Conservation (phyloP, 352 stramenopile species). For the Pythium dissimile region DNA sequence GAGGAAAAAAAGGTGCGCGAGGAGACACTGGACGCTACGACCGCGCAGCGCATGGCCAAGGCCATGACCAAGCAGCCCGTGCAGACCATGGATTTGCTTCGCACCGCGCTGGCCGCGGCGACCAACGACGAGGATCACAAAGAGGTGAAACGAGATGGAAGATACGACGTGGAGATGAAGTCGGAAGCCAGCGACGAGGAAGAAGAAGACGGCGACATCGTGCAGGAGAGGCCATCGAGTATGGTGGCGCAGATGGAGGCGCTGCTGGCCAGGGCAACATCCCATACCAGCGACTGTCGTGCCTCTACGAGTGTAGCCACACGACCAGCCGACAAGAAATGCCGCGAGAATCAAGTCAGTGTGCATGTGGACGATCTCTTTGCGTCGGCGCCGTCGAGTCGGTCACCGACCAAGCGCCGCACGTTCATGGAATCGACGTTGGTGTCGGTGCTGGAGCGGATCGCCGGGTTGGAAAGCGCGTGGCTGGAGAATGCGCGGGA, state of each 20-base stretch:
- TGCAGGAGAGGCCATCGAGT: neutral
- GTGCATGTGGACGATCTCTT: neutral
- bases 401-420: neutral
- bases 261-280: neutral
- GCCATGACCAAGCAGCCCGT: neutral
- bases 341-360: too few relatives aligned
- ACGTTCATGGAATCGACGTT: conserved; percentile 11
- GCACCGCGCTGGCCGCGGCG: neutral
- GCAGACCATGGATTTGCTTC: neutral
- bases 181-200: neutral
- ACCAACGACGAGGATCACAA: neutral
- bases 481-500: conserved; percentile 8
- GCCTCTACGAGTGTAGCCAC: neutral
- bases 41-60: neutral
- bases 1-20: conserved; percentile 2
- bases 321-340: neutral
- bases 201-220: neutral
- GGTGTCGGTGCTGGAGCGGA: conserved; percentile 1
- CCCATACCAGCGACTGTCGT: neutral
- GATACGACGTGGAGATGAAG: neutral
- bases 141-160: neutral
- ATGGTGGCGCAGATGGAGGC: neutral
- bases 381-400: neutral
- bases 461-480: conserved; percentile 3
- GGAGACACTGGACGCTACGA: neutral